Conservation (phyloP, 2,329 filamentous ascomycete species). For the Pseudogymnoascus sp. region DNA sequence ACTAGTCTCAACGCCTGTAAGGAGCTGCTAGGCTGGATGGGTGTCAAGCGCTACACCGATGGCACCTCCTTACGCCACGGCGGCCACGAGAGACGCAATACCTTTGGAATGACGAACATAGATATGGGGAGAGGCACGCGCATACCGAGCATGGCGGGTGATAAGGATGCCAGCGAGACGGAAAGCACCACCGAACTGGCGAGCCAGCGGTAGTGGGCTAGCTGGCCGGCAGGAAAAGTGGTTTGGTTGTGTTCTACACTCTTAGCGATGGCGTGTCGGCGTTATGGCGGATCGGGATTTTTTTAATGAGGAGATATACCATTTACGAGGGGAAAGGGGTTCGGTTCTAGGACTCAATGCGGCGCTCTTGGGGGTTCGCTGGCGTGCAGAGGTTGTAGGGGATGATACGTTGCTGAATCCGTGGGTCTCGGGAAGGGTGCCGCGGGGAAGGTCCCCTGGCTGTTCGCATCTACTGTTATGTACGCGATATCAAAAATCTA, state of each 20-base stretch:
- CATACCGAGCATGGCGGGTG: conserved; percentile 1
- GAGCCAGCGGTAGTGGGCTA: background rate
- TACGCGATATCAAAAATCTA: conserved; percentile 1
- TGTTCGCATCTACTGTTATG: background rate
- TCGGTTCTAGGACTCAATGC: background rate
- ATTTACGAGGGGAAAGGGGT: background rate
- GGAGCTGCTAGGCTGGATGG: conserved; percentile 27
- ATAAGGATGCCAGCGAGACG: conserved; percentile 1
- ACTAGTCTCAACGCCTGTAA: conserved; percentile 60
- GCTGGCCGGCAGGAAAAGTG: background rate
- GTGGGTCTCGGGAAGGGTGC: background rate
- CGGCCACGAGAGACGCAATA: background rate
- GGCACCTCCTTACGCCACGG: background rate
- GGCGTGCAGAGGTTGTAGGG: background rate
- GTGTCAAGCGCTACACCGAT: background rate
- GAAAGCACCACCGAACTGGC: background rate
- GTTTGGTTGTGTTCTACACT: background rate
- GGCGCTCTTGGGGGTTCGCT: background rate
- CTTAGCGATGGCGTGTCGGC: conserved; percentile 1
- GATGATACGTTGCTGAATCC: background rate
- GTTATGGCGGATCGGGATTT: background rate
- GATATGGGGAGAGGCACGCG: conserved; percentile 1
- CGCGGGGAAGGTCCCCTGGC: background rate
- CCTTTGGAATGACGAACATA: background rate
- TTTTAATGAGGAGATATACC: background rate